These are phyloP conservation scores for Coemansia sp. DNA, from an alignment of 192 early-diverging fungal species.

Conservation along the genomic window DNA sequence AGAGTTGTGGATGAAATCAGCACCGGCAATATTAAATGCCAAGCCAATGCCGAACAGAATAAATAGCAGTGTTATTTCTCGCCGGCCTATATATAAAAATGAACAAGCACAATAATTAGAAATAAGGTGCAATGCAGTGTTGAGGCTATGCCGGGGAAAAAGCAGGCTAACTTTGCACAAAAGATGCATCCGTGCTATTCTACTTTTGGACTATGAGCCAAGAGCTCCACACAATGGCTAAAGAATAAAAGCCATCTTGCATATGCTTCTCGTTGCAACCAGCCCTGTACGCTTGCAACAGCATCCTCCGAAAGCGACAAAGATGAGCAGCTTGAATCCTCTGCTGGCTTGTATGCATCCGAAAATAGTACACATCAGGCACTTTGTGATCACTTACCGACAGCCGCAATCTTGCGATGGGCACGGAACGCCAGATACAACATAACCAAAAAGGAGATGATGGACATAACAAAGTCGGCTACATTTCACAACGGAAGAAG, in stretches of 20 bases:
- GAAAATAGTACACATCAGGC: slow-evolving; percentile 6
- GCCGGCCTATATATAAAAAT: slow-evolving; percentile 41
- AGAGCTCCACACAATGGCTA: neutral
- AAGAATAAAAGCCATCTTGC: neutral
- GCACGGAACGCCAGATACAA: slow-evolving; percentile 47
- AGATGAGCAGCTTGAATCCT: neutral
- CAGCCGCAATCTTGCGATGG: slow-evolving; percentile 53
- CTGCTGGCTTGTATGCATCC: neutral
- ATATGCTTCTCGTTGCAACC: neutral
- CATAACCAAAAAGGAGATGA: slow-evolving; percentile 45
- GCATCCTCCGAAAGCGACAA: neutral
- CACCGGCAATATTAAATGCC: slow-evolving; percentile 45
- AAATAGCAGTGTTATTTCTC: slow-evolving; percentile 54
- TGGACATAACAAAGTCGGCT: slow-evolving; percentile 55
- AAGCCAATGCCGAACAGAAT: slow-evolving; percentile 41
- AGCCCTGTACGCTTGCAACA: neutral
- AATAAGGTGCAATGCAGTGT: neutral
- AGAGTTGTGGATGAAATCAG: slow-evolving; percentile 36
- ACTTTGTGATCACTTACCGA: slow-evolving; percentile 41
- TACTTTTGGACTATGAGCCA: neutral
- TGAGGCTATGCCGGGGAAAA: neutral
- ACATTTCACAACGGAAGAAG: slow-evolving; percentile 6
- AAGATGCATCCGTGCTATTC: neutral
- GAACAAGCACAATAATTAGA: neutral
- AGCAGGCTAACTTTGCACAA: neutral